Base-by-base conservation (phyloP, 2,329 filamentous ascomycete species). In the Teratosphaeria viscida region DNA sequence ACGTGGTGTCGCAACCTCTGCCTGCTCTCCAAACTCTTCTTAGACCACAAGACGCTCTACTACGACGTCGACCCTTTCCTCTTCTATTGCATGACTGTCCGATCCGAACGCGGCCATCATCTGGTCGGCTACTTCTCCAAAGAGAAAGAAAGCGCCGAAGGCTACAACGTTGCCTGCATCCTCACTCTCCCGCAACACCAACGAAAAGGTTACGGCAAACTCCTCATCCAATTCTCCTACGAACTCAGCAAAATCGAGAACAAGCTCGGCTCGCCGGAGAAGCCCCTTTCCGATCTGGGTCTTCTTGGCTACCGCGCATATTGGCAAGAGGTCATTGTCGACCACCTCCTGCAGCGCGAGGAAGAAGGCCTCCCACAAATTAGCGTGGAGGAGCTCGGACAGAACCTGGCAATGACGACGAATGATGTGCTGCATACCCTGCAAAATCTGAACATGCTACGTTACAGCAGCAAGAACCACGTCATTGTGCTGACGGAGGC, bases 101-200 rank as follows among this genome's bases (percentile, higher is more conserved):
- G 89, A 66, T 89, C 92, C 64, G 90, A 95, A 56, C 87, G 91
- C 67, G 94, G 94, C 14, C 94, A 88, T 68, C 94, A 97, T 70
- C 83, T 99, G 56, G 89, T 99, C n/a, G 94, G 94, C n/a, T 99
- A 96, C 72, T 99, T 99, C 74, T 95, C 89, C 59, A 99, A 99
- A 73, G 94, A 99, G 74, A 99, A 99, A 67, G 94, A 99, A 74
- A 92, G 88, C 47, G 91, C 91, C 0, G 95, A 99, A 68, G 90
- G 89, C 34, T 99, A 97, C 81, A 99, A 99, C 71, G 87, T 99
- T 35, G 95, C 94, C 4, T 99, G 95, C 82, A 99, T 99, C 72
- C 79, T 99, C 61, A 99, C 94, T 0, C 80, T 99, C 3, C 94
- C 94, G 0, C 95, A 99, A 72, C 97, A 95, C 68, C 94, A 99